Base-by-base conservation (phyloP, 2,329 filamentous ascomycete species). In the Colletotrichum chlorophyti region DNA sequence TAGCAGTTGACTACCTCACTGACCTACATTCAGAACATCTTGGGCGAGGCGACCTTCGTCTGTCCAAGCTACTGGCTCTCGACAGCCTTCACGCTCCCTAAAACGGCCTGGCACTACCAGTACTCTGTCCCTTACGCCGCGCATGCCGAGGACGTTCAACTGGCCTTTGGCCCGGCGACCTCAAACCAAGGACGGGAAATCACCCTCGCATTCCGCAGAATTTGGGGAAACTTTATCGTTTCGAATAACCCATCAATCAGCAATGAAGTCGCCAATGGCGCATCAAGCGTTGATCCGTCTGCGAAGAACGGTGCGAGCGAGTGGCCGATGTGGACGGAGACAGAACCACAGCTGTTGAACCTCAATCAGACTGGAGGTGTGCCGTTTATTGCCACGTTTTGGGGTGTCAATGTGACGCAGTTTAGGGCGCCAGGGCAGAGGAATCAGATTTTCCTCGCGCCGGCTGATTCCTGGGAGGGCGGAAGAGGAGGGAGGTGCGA, bases 51-150 rank as follows among this genome's bases (percentile, higher is more conserved):
- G 1, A 81, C 80, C 2, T 85, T 85, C 59, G 73, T 80, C 38
- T 86, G 84, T 65, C 79, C 83, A 0, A 76, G 79, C 0, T 84
- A 85, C 67, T 85, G 82, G 83, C 69, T 85, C 53, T 77, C 78
- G 2, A 72, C 78, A 31, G 80, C 79, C 3, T 85, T 76, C 48
- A 15, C 53, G 2, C 17, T 10, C 1, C 3, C 24, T 14, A 38
- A 34, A 6, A 11, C 32, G 26, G 70, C 73, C 4, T 82, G 75
- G 70, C 78, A 77, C 37, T 82, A 82, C 63, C 80, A 83, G 62
- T 82, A 76, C 65, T 78, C 76, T 5, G 73, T 79, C 26, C 70
- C 74, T 0, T 73, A 73, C 10, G 73, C 73, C 2, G 65, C 57
- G 7, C 79, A 81, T 65, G 72, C 69, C 17, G 60, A 68, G 8